Base-by-base conservation (phyloP, 2,329 filamentous ascomycete species). In the Verticillium isaacii region DNA sequence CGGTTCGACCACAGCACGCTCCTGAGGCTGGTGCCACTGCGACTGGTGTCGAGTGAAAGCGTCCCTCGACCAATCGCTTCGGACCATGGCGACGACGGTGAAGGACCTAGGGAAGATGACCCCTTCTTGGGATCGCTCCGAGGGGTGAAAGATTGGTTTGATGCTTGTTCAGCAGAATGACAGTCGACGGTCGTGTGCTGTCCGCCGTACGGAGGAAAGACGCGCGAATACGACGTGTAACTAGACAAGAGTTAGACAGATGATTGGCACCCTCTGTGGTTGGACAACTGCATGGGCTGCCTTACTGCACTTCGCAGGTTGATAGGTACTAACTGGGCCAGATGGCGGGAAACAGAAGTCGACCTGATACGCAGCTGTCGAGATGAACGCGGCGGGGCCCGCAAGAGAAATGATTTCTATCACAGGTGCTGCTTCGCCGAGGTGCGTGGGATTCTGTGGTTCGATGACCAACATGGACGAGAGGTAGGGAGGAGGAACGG, bases 41-140 rank as follows among this genome's bases (percentile, higher is more conserved):
- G 25, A 34, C 45, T 50, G 58, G 32, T 73, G 73, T 57, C 72
- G 71, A 57, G 78, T 71, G 67, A 74, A 75, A 25, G 72, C 65
- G 34, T 78, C 76, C 72, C 78, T 74, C 56, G 72, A 62, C 69
- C 71, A 76, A 62, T 77, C 72, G 65, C 41, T 25, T 25, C 74
- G 76, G 64, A 60, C 45, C 45, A 52, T 52, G 45, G 11, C 58
- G 36, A 39, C 61, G 56, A 58, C 34, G 58, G 25, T 63, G 32
- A 36, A 9, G 11, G 8, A 23, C 12, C 39, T 39, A 39, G n/a
- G 45, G 25, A 56, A 62, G 55, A 25, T 29, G 60, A 32, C 52
- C 34, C 14, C 14, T 36, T 36, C 34, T 52, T 6, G 4, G 45
- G 19, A 19, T 25, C 8, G 19, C 45, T 25, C 45, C 23, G 45